A percentile compares a stretch with the other conserved stretches of the same genome.
phyloP scores from a whole-genome alignment of 192 early-diverging fungal genomes.

The Phlyctochytrium arcticum region DNA sequence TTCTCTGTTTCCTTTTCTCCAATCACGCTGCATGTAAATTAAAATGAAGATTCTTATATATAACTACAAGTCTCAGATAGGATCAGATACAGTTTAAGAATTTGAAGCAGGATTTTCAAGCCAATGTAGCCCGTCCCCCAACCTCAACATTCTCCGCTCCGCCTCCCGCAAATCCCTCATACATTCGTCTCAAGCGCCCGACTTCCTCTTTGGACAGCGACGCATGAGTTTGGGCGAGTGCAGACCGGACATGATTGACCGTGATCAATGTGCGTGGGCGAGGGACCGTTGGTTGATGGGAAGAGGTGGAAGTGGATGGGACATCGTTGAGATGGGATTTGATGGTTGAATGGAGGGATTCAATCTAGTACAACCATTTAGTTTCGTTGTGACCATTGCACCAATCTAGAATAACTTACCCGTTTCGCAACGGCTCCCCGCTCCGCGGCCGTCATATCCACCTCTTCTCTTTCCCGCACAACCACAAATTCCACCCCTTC shows the following conservation, averaged over 20 bases:
- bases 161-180: constrained; percentile 30
- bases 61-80: no score
- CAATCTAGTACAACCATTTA: not conserved
- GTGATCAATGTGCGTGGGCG: no score
- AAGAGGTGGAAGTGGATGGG: no score
- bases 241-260: no score
- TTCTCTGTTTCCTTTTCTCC: no score
- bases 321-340: no score
- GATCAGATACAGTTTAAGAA: no score
- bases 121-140: constrained; percentile 16
- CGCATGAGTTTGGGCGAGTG: constrained; percentile 53
- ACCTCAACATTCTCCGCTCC: constrained; percentile 3
- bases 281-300: no score
- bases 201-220: constrained; percentile 60
- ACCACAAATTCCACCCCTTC: constrained; percentile 11
- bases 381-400: not conserved
- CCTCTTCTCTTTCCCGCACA: constrained; percentile 4
- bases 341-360: not conserved
- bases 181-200: constrained; percentile 50
- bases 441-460: constrained; percentile 17
- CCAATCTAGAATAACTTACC: not conserved
- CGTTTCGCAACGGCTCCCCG: constrained; percentile 8
- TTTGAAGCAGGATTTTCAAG: not conserved
- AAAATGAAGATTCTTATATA: no score
- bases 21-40: no score